Percentiles rank a stretch among this genome's conserved stretches.
Evolutionary conservation across 768 basidiomycete genomes (phyloP).

Genomic region (Naganishia vishniacii): DNA sequence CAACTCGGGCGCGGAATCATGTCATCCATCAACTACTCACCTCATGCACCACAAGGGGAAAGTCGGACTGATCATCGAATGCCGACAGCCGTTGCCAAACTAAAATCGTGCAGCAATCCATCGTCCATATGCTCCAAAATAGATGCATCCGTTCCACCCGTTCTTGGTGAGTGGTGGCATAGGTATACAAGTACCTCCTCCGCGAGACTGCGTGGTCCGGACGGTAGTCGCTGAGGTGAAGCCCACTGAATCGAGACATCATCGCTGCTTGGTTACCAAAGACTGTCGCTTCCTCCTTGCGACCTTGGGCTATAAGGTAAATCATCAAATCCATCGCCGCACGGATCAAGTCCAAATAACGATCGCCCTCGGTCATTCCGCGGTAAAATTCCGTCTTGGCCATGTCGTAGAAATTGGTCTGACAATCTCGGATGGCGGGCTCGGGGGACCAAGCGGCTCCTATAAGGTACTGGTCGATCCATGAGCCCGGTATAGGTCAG

Average conservation of each 20-base stretch:
- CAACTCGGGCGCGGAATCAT: no score
- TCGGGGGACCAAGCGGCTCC: slow-evolving; percentile 12
- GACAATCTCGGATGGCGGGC: slow-evolving; percentile 10
- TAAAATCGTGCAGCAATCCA: slow-evolving; percentile 14
- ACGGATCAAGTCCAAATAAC: slow-evolving; percentile 3
- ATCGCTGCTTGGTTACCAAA: slow-evolving; percentile 5
- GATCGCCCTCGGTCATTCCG: slow-evolving; percentile 6
- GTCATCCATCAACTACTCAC: background rate
- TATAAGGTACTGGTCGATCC: background rate
- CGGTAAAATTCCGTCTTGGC: slow-evolving; percentile 5
- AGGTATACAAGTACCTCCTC: background rate
- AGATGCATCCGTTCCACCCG: slow-evolving; percentile 10
- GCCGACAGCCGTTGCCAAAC: slow-evolving; percentile 13
- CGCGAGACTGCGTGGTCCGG: background rate
- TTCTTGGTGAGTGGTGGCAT: background rate
- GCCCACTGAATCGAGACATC: slow-evolving; percentile 4
- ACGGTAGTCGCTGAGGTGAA: background rate
- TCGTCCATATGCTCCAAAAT: slow-evolving; percentile 19
- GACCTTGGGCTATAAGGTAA: slow-evolving; percentile 8
- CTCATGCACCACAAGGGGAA: background rate
- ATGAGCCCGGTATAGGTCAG: background rate
- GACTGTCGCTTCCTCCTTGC: background rate
- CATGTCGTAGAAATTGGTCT: slow-evolving; percentile 8
- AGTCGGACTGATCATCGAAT: background rate
- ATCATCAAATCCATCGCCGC: slow-evolving; percentile 11